Base-by-base conservation (phyloP, 1,139 yeast species). In the Trichomonascaceae sp. region DNA sequence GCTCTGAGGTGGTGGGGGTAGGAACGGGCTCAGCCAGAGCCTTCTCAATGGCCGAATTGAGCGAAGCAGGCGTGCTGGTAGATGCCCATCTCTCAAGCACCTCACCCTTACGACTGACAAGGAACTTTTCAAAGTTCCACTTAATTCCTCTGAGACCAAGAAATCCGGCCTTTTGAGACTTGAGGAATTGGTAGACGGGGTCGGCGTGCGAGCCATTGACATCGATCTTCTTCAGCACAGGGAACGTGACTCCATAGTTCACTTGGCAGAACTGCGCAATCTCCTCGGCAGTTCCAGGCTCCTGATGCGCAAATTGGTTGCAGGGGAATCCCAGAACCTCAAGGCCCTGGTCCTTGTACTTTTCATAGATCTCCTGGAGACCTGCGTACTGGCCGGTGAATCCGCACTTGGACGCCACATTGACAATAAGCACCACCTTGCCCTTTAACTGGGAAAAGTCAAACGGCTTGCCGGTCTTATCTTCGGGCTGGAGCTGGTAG, bases 61-160 rank as follows among this genome's bases (percentile, higher is more conserved):
- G 54, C 13, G 67, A 60, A 26, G 60, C 48, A 18, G 98, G 97
- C 31, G 76, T 65, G 18, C 82, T 72, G 37, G 74, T 61, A 4
- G 93, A 72, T 5, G 76, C 67, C 58, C 67, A 81, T 52, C 98
- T 70, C 38, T 65, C 67, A 30, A 70, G 71, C 29, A 85, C 95
- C 1, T 69, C 54, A 33, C 98, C 98, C 2, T 71, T 50, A 48
- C 68, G 67, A 54, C 76, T 76, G 36, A 89, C 56, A 34, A 89
- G 50, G 61, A 89, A 89, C 64, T 89, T 89, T 57, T 87, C 97
- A 54, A 87, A 89, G 63, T 89, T 89, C 98, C 97, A 89, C 56
- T 81, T 75, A 47, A 87, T 70, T 20, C 93, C 89, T 40, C 65
- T 67, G 56, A 84, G 75, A 13, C 94, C 94, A 31, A 85, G 57